Evolutionary conservation across 2,329 filamentous ascomycete genomes (phyloP), one percentile per base, ranked within the genome.

Genomic region (Verticillium nubilum): DNA sequence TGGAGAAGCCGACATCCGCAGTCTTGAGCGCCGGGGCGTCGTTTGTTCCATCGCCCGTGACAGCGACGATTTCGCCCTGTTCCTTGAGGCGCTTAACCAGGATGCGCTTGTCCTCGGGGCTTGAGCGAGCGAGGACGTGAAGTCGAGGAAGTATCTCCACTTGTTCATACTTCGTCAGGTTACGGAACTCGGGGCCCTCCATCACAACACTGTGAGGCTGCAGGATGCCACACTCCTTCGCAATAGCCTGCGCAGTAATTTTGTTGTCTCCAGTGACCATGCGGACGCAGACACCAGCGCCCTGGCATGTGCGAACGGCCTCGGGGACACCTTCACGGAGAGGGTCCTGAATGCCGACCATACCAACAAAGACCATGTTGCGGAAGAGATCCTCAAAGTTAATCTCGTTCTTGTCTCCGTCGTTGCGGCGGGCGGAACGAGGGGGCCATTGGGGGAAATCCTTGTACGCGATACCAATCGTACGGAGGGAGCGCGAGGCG

Each of bases 251-350:
- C 1, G 90, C 90, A 7, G 90, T 94, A 61, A 90, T 76, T 65
- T 89, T 86, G 74, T 94, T 93, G 75, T 94, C 90, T 63, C 90
- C 90, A 4, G 90, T 94, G 2, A 94, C 90, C 90, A 94, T 94
- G 68, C 90, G 88, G 19, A 93, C 89, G 62, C 88, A 83, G 12
- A 94, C 90, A 61, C 90, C 90, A 4, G 90, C 90, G 59, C 83
- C 80, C 69, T 93, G 89, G 68, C 90, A 93, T 60, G 86, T 80
- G 61, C 78, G 78, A 28, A 94, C 90, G 12, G 90, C 89, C 57
- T 91, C 85, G 1, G 80, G 80, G n/a, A 93, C 90, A 62, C 89
- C 90, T 0, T 84, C 80, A 62, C 90, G 88, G 13, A 93, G 81
- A 52, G 90, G 90, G 71, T 94, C 90, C 69, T 93, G 90, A 62